phyloP scores from a whole-genome alignment of 371 early-diverging fungal species.

The Syncephalastrum sp. region DNA sequence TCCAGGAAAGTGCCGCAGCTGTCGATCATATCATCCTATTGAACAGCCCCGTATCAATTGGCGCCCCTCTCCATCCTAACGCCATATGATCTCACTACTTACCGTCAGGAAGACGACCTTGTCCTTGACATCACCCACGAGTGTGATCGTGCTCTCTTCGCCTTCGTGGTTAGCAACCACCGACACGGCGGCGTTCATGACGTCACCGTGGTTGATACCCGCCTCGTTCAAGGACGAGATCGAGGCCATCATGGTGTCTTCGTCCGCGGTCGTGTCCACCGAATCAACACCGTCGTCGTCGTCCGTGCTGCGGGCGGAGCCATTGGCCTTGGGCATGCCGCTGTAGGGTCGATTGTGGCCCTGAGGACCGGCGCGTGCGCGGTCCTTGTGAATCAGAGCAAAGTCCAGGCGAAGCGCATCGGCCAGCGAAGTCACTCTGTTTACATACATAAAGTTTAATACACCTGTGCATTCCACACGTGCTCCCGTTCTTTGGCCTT shows the following conservation, averaged over 20 bases:
- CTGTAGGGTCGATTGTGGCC: conserved; percentile 52
- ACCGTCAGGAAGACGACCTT: conserved; percentile 88
- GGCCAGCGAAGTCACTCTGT: conserved; percentile 92
- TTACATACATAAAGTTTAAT: background rate
- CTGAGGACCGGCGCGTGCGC: conserved; percentile 62
- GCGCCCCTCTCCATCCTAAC: background rate
- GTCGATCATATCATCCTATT: conserved; percentile 90
- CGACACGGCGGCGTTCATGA: conserved; percentile 51
- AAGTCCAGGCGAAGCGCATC: conserved; percentile 93
- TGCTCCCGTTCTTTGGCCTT: background rate
- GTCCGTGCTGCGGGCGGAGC: conserved; percentile 36
- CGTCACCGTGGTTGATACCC: conserved; percentile 32
- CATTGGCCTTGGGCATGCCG: conserved; percentile 50
- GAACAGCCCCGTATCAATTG: background rate
- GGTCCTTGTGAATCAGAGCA: conserved; percentile 93
- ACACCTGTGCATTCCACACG: no score
- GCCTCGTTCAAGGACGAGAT: conserved; percentile 47
- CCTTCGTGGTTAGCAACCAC: conserved; percentile 54
- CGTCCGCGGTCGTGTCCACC: conserved; percentile 25
- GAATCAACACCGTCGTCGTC: conserved; percentile 30
- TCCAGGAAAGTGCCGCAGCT: conserved; percentile 84
- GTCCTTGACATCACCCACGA: conserved; percentile 93
- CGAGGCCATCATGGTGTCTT: conserved; percentile 33
- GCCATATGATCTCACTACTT: conserved; percentile 22
- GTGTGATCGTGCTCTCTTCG: conserved; percentile 62